Base-by-base conservation (phyloP, 805 yeast genomes). In the Blastobotrys attinorum region DNA sequence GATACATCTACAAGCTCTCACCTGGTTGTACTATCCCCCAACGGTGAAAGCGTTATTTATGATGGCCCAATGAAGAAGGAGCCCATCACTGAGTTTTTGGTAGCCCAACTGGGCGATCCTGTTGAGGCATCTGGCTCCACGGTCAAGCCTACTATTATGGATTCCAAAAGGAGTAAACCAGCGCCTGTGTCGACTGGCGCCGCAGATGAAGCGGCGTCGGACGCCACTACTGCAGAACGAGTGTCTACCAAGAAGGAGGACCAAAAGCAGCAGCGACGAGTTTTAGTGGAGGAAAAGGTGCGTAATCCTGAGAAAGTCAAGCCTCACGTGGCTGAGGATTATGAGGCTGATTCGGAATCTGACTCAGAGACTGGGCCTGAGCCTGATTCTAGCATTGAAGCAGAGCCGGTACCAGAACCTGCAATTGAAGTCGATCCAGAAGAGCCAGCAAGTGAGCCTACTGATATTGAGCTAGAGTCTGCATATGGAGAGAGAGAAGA, bases 51-150 rank as follows among this genome's bases (percentile, higher is more conserved):
- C 8, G 44, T 51, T 15, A 51, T 50, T 15, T 61, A 55, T 50
- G 54, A 55, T 29, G 65, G 65, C 10, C 47, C 49, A 33, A 48
- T 59, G 45, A 54, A 54, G 43, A 52, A 51, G 42, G 46, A 50
- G 23, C 45, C 48, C 16, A 47, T 61, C 27, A 43, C 45, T 39
- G 35, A 18, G 18, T 15, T 18, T 4, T 6, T 20, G 39, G 17
- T 17, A n/a, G n/a, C n/a, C n/a, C n/a, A n/a, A n/a, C n/a, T n/a
- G n/a, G n/a, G n/a, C n/a, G n/a, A n/a, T n/a, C n/a, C n/a, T n/a
- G n/a, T n/a, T n/a, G n/a, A n/a, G n/a, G n/a, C n/a, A n/a, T n/a
- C n/a, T n/a, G n/a, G n/a, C n/a, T n/a, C n/a, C n/a, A n/a, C n/a
- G n/a, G n/a, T n/a, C 18, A 23, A 11, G 31, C 29, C 39, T 13